These are phyloP conservation scores for Dothiorella sarmentorum DNA, from an alignment of 2,329 filamentous ascomycete species.

Conservation along the genomic window DNA sequence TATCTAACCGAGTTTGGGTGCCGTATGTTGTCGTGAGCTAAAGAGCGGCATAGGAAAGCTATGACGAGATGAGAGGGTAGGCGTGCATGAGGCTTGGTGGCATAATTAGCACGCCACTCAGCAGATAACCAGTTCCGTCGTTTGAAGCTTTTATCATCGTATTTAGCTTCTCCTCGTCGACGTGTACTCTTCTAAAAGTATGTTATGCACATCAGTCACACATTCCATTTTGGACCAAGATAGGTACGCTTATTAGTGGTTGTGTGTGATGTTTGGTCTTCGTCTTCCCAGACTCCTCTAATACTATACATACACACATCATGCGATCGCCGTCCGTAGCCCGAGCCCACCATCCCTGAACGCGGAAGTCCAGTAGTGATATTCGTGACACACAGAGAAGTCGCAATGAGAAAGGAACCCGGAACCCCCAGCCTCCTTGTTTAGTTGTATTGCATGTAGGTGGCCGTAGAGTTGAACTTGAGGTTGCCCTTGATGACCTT, in stretches of 20 bases:
- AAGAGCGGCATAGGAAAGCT: not conserved
- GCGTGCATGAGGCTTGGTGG: no score
- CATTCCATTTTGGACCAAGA: no score
- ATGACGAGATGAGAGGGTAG: no score
- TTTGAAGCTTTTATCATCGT: no score
- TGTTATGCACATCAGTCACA: no score
- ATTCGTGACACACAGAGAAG: slow-evolving; percentile 2
- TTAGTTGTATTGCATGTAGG: slow-evolving; percentile 99
- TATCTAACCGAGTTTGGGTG: not conserved
- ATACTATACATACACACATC: slow-evolving; percentile 13
- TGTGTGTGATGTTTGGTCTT: slow-evolving; percentile 3
- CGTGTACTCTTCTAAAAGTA: no score
- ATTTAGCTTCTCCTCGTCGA: no score
- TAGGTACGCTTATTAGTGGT: not conserved
- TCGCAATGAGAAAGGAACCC: not conserved
- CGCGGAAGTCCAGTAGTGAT: not conserved
- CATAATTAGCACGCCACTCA: no score
- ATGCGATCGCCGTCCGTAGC: not conserved
- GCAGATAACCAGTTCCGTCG: no score
- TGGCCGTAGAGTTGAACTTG: slow-evolving; percentile 98
- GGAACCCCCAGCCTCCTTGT: slow-evolving; percentile 12
- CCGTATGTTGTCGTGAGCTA: not conserved
- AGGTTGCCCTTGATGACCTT: slow-evolving; percentile 99
- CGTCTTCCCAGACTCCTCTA: slow-evolving; percentile 9
- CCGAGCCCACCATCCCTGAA: slow-evolving; percentile 7